Base-by-base conservation (phyloP, 371 early-diverging fungal species). In the Zopfochytrium polystomum region DNA sequence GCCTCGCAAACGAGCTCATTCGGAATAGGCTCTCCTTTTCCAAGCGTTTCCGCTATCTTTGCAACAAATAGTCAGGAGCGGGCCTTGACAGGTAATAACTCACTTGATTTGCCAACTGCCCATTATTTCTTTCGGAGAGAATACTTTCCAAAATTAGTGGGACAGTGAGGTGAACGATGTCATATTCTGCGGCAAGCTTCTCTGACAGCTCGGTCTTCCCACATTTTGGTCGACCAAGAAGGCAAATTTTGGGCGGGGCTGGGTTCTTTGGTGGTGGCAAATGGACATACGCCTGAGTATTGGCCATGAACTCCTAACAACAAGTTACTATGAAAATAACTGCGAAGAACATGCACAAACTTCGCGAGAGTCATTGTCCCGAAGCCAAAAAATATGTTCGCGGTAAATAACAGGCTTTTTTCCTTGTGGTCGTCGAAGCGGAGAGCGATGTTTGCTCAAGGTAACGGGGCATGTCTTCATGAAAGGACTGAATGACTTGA, bases 381-480 rank as follows among this genome's bases (percentile, higher is more conserved):
- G 50, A 5, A 70, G 22, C 48, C 51, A 80, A 52, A 75, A 80
- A 15, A 80, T 65, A 42, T 69, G 62, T 51, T 75, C 63, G 25
- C 67, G 54, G 48, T 55, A 71, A 2, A 73, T 34, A 7, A 73
- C 71, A 2, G 80, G 80, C 38, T 72, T 44, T 0, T 51, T 58
- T 34, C 80, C 80, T 25, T 62, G 35, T 32, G 32, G 60, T 20
- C 50, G 11, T 25, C 55, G 26, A 2, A 71, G 35, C 0, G 55
- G n/a, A 3, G 60, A 43, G 18, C 57, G 35, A 52, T 34, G 62
- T 31, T 55, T 60, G 27, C 58, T 47, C 44, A 73, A 34, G 13
- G 71, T 46, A 29, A 80, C 78, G 4, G 80, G 80, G 55, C 77
- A 77, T 32, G 71, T 61, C 38, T 68, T 63, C 9, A 71, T 60